phyloP scores from a whole-genome alignment of 139 green algal genomes.

The Dunaliella primolecta region DNA sequence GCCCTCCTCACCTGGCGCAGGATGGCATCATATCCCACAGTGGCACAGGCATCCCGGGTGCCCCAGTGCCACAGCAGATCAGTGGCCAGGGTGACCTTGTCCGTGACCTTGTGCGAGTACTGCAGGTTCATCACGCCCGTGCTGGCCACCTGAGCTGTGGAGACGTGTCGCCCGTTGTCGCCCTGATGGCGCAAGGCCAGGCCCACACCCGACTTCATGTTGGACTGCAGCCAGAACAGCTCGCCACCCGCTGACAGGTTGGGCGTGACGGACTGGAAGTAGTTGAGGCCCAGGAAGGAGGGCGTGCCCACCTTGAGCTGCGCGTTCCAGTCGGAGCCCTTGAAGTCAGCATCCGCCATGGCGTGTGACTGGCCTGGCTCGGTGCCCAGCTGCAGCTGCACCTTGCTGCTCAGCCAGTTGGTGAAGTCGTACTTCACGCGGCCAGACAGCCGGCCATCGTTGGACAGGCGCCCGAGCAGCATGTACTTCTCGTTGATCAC shows the following conservation, averaged over 20 bases:
- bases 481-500: slow-evolving; percentile 72
- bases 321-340: slow-evolving; percentile 90
- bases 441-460: slow-evolving; percentile 78
- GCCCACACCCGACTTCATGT: slow-evolving; percentile 76
- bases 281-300: slow-evolving; percentile 91
- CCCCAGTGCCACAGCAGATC: slow-evolving; percentile 96
- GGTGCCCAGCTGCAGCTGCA: slow-evolving; percentile 82
- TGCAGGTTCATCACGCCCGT: slow-evolving; percentile 88
- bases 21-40: slow-evolving; percentile 96
- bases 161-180: slow-evolving; percentile 74
- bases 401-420: slow-evolving; percentile 71
- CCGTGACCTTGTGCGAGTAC: slow-evolving; percentile 82
- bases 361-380: slow-evolving; percentile 61
- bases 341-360: slow-evolving; percentile 54
- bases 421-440: slow-evolving; percentile 79
- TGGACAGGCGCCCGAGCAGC: slow-evolving; percentile 84
- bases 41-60: slow-evolving; percentile 79
- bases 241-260: slow-evolving; percentile 76
- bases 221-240: slow-evolving; percentile 89
- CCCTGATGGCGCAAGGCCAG: slow-evolving; percentile 69
- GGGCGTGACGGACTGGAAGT: slow-evolving; percentile 93
- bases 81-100: slow-evolving; percentile 69
- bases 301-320: slow-evolving; percentile 94
- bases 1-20: slow-evolving; percentile 74
- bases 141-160: slow-evolving; percentile 84